A percentile compares a stretch with the other conserved stretches of the same genome.
Evolutionary conservation across 177 flowering plant genomes (phyloP).

Genomic region (Telopea speciosissima): DNA sequence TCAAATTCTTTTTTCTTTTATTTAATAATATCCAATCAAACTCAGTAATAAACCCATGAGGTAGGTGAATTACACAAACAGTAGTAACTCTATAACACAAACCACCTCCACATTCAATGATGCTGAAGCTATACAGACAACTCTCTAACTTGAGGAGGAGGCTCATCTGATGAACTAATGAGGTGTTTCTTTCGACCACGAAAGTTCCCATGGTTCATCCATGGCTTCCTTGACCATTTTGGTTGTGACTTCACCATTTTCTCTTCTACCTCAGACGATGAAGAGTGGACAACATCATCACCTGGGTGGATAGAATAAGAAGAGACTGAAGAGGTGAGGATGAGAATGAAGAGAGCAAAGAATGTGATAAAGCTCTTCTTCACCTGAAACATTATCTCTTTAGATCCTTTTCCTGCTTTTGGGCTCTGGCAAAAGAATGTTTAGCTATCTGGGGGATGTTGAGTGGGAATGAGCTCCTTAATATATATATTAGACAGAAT

Average conservation of each 20-base stretch:
- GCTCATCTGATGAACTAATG: constrained; percentile 16
- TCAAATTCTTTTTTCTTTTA: too few relatives aligned
- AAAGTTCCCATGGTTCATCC: constrained; percentile 55
- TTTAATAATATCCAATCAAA: too few relatives aligned
- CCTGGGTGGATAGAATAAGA: constrained; percentile 7
- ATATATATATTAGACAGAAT: too few relatives aligned
- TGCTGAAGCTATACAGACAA: constrained; percentile 21
- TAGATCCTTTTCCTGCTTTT: too few relatives aligned
- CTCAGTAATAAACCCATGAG: too few relatives aligned
- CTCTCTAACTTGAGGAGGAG: constrained; percentile 20
- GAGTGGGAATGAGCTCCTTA: not conserved
- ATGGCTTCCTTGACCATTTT: constrained; percentile 23
- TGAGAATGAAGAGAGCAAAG: too few relatives aligned
- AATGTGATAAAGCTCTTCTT: too few relatives aligned
- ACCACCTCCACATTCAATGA: not conserved
- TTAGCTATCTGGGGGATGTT: not conserved
- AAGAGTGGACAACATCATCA: too few relatives aligned
- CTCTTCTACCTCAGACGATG: not conserved
- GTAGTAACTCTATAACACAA: too few relatives aligned
- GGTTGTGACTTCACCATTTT: constrained; percentile 2
- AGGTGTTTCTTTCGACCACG: constrained; percentile 42
- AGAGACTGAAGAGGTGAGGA: too few relatives aligned
- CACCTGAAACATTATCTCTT: too few relatives aligned
- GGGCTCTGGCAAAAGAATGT: too few relatives aligned
- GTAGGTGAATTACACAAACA: not conserved